A percentile compares a stretch with the other conserved stretches of the same genome.
These are phyloP conservation scores for Fusarium circinatum DNA, from an alignment of 2,329 filamentous ascomycete genomes.

Conservation along the genomic window DNA sequence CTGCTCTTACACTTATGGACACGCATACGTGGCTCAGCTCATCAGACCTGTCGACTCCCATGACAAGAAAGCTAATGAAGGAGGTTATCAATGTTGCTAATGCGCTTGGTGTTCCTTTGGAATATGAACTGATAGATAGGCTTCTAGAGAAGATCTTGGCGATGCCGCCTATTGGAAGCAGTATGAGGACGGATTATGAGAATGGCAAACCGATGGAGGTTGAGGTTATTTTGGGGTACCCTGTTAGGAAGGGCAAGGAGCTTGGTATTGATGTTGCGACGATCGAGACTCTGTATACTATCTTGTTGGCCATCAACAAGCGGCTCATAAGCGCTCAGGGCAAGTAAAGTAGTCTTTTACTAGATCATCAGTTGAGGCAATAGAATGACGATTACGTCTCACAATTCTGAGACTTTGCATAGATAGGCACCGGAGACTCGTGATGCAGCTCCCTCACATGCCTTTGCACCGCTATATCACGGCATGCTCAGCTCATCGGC, in stretches of 20 bases:
- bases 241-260: constrained; percentile 64
- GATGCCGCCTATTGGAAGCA: constrained; percentile 56
- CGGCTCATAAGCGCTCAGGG: background rate
- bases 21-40: constrained; percentile 63
- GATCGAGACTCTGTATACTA: constrained; percentile 53
- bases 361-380: too few relatives aligned
- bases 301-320: constrained; percentile 49
- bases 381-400: too few relatives aligned
- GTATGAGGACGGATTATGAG: constrained; percentile 69
- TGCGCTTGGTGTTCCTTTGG: constrained; percentile 60
- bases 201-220: constrained; percentile 68
- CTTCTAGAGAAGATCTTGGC: constrained; percentile 59
- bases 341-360: background rate
- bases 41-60: constrained; percentile 55
- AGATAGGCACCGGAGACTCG: too few relatives aligned
- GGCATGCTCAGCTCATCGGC: background rate
- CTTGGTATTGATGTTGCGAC: constrained; percentile 65
- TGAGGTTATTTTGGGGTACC: constrained; percentile 71
- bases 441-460: background rate
- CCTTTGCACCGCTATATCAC: background rate
- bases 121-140: constrained; percentile 58
- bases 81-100: constrained; percentile 67
- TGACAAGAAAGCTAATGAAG: constrained; percentile 61
- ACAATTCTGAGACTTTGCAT: fast-evolving
- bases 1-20: constrained; percentile 63